Base-by-base conservation (phyloP, 768 basidiomycete genomes). In the Lactarius hengduanensis region DNA sequence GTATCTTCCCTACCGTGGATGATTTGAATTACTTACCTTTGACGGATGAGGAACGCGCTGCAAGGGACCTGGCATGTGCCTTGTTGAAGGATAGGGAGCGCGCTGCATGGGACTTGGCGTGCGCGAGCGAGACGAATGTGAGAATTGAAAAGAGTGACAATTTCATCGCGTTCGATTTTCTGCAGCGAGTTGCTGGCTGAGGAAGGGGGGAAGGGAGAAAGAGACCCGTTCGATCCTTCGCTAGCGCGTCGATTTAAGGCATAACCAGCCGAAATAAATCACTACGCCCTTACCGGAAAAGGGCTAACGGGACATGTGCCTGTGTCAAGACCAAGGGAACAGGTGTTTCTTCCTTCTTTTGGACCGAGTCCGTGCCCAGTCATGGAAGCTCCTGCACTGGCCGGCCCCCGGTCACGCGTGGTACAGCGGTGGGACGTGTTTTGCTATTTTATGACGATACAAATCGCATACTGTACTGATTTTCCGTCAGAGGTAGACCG, bases 71-170 rank as follows among this genome's bases (percentile, higher is more conserved):
- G 22, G n/a, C 11, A 22, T 50, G 22, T 1, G 45, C 45, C n/a
- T 22, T 63, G 18, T 3, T 38, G 26, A 4, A 15, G n/a, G 54
- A 59, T 7, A 26, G 7, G 11, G 22, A 20, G 16, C 30, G 28
- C 9, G 6, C 36, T 4, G 22, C 26, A 4, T 38, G n/a, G 53
- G 28, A 30, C 2, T 53, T 26, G 13, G 22, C 50, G 6, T 26
- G 30, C 34, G n/a, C 62, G 32, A 67, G 15, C 16, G 58, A 26
- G 11, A 36, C 34, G n/a, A 55, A 40, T 8, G 36, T 41, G 58
- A 67, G 26, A 13, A 63, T 41, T 11, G 26, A n/a, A 45, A 20
- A 6, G 20, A 67, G 57, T 40, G 32, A 56, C 15, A 45, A n/a
- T 15, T 15, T 9, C 62, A 67, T 67, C n/a, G 8, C 20, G 4